These are phyloP conservation scores for Nelumbo lutea DNA, from an alignment of 164 flowering plant genomes.

Conservation along the genomic window DNA sequence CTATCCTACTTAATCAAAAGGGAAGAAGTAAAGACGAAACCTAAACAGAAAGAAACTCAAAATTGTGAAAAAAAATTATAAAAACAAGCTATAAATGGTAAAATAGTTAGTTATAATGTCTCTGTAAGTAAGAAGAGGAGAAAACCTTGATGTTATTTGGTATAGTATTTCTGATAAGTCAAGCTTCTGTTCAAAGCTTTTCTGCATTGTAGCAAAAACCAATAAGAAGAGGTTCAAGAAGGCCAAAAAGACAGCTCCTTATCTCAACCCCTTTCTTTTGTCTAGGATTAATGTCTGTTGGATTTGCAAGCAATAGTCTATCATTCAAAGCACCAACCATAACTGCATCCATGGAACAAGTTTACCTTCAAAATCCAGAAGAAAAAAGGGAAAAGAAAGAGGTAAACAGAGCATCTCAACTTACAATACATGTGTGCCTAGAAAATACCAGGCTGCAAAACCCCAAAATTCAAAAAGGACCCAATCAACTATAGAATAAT, in stretches of 20 bases:
- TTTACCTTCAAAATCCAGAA: slow-evolving; percentile 7
- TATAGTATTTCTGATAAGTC: slow-evolving; percentile 86
- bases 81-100: neutral
- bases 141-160: slow-evolving; percentile 94
- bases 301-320: slow-evolving; percentile 74
- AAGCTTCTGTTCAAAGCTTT: slow-evolving; percentile 91
- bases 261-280: slow-evolving; percentile 93
- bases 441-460: neutral
- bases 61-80: neutral
- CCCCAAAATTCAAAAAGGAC: neutral
- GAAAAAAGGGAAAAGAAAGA: too few relatives aligned
- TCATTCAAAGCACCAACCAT: slow-evolving; percentile 94
- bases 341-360: slow-evolving; percentile 52
- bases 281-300: slow-evolving; percentile 82
- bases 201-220: slow-evolving; percentile 98
- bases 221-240: slow-evolving; percentile 97
- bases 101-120: neutral
- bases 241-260: slow-evolving; percentile 90
- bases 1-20: neutral
- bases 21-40: neutral
- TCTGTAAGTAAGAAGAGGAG: neutral
- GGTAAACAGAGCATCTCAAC: neutral
- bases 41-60: neutral
- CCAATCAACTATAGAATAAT: neutral
- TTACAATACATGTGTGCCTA: neutral